Conservation (phyloP, 768 basidiomycete species). For the Auricularia cornea region DNA sequence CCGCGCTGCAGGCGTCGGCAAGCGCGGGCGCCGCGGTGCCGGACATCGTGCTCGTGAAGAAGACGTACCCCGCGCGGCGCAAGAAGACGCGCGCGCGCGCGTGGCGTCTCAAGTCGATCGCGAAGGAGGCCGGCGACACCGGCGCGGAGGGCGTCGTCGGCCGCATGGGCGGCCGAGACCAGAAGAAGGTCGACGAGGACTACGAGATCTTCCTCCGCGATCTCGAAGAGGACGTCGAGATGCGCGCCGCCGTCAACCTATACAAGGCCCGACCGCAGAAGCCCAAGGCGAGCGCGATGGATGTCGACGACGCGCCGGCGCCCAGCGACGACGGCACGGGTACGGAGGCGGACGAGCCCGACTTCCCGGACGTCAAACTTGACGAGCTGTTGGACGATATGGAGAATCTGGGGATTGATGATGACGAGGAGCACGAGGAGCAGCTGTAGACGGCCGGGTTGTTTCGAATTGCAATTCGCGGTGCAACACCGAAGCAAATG, state of each 20-base stretch:
- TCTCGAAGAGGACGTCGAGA: slow-evolving; percentile 89
- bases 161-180: slow-evolving; percentile 80
- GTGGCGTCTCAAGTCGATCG: slow-evolving; percentile 89
- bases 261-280: slow-evolving; percentile 56
- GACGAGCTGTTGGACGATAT: slow-evolving; percentile 88
- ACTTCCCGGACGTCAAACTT: slow-evolving; percentile 82
- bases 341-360: slow-evolving; percentile 53
- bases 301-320: slow-evolving; percentile 45
- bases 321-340: slow-evolving; percentile 20
- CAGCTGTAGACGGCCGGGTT: no score
- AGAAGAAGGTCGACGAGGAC: slow-evolving; percentile 90
- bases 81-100: slow-evolving; percentile 81
- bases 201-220: slow-evolving; percentile 95
- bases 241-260: slow-evolving; percentile 78
- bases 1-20: slow-evolving; percentile 37
- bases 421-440: slow-evolving; percentile 15
- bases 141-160: slow-evolving; percentile 74
- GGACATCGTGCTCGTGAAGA: slow-evolving; percentile 89
- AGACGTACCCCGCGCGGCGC: slow-evolving; percentile 86
- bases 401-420: slow-evolving; percentile 78
- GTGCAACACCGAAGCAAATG: no score
- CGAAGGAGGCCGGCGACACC: slow-evolving; percentile 80
- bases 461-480: no score
- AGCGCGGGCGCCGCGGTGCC: slow-evolving; percentile 56
- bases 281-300: slow-evolving; percentile 51